Base-by-base conservation (phyloP, 345 rosid species). In the Stellera chamaejasme region DNA sequence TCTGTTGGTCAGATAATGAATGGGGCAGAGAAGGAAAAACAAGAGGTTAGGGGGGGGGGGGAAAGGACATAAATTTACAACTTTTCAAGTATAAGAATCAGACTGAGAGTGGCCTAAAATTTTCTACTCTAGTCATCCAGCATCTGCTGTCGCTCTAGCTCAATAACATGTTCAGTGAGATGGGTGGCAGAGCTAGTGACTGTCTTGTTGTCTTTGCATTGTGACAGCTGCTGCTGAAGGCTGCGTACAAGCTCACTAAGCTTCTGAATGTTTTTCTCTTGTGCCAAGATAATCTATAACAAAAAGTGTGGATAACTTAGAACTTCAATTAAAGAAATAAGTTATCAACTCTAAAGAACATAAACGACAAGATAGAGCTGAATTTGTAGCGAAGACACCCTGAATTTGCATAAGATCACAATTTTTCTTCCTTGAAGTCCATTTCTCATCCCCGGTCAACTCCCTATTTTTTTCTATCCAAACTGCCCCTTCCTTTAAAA, bases 221-320 rank as follows among this genome's bases (percentile, higher is more conserved):
- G 88, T 47, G 64, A 86, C 58, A 49, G 60, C 50, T 88, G 50
- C 59, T 80, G 87, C 66, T 71, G 67, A 64, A 92, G 95, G 62
- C 70, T 83, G 63, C 62, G 79, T 23, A 87, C 82, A 14, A 91
- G 78, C 52, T 87, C 91, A 41, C 80, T 80, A 49, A 87, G 91
- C 68, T 77, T 78, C 58, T 80, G 90, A 66, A 88, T 92, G 65
- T 70, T 78, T 64, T 82, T 86, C 76, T 88, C 98, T 69, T 82
- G 96, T 13, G 81, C 80, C 64, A 85, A 71, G 75, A 91, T 92
- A 54, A 88, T 82, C 96, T 91, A 84, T 71, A 69, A 48, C 5
- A 27, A 62, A 41, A 5, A 54, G 56, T 19, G 71, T 9, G 11
- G 44, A 19, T 19, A 43, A 45, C 8, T 27, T 8, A 53, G 59